Conservation (phyloP, 1,139 yeast genomes). For the Yamadazyma atmosphaerica region DNA sequence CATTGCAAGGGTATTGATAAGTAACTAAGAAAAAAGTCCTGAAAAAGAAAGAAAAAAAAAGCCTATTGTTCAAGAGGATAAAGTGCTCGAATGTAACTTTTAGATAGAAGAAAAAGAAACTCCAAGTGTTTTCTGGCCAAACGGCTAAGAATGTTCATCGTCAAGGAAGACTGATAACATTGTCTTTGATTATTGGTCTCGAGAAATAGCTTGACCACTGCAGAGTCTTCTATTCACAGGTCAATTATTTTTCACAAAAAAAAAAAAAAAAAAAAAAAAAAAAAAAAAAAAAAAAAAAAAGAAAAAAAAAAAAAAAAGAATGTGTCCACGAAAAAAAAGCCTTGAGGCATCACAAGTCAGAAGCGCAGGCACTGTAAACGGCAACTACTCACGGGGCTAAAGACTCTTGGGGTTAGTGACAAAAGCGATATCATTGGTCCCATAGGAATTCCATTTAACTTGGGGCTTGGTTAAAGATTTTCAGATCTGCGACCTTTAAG, state of each 20-base stretch:
- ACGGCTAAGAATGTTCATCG: too few species aligned
- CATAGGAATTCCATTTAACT: too few species aligned
- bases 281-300: too few species aligned
- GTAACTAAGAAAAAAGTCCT: not conserved
- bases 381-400: not conserved
- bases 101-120: not conserved
- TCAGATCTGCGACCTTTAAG: too few species aligned
- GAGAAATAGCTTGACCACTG: too few species aligned
- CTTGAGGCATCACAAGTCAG: constrained; percentile 2
- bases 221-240: too few species aligned
- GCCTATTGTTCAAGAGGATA: constrained; percentile 3
- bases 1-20: constrained; percentile 1
- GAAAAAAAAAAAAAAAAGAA: constrained; percentile 3
- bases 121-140: not conserved
- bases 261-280: too few species aligned
- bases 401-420: not conserved
- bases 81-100: not conserved
- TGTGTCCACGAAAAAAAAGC: constrained; percentile 5
- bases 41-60: not conserved
- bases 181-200: too few species aligned
- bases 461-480: too few species aligned
- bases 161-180: too few species aligned
- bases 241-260: too few species aligned
- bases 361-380: constrained; percentile 1
- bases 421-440: constrained; percentile 2